Evolutionary conservation across 805 yeast species (phyloP).

Genomic region (Candida coquimbonensis): DNA sequence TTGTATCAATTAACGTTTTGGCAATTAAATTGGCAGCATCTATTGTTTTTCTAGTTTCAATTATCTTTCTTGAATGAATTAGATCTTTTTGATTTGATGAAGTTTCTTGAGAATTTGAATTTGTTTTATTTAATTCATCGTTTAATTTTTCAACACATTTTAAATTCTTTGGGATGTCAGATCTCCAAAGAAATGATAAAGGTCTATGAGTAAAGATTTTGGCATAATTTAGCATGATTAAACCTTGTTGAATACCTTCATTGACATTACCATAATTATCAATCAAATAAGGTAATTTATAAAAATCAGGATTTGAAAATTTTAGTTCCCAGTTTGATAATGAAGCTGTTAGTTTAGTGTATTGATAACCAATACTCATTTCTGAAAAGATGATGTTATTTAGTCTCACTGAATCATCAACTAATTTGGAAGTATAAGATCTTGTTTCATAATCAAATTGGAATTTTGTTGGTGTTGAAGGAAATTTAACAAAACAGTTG

Average conservation of each 20-base stretch:
- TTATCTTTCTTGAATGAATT: constrained; percentile 37
- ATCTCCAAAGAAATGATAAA: constrained; percentile 45
- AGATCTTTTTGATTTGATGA: constrained; percentile 24
- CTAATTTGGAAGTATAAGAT: constrained; percentile 39
- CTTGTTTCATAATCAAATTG: constrained; percentile 42
- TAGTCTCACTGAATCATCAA: constrained; percentile 41
- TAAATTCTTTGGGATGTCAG: constrained; percentile 36
- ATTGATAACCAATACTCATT: constrained; percentile 29
- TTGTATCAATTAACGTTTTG: constrained; percentile 39
- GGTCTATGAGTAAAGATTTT: constrained; percentile 51
- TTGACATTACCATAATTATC: constrained; percentile 38
- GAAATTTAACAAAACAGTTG: constrained; percentile 32
- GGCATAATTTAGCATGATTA: constrained; percentile 42
- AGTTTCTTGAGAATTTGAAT: constrained; percentile 25
- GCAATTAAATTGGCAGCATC: constrained; percentile 47
- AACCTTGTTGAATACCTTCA: constrained; percentile 48
- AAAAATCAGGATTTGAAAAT: constrained; percentile 36
- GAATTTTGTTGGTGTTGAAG: constrained; percentile 28
- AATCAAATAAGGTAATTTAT: constrained; percentile 36
- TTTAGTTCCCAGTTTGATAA: constrained; percentile 45
- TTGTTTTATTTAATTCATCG: constrained; percentile 22
- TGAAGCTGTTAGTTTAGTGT: constrained; percentile 36
- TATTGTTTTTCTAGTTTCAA: constrained; percentile 47
- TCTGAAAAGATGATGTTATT: constrained; percentile 39
- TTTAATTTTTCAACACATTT: constrained; percentile 25